Evolutionary conservation across 1,284 basidiomycete genomes (phyloP), one percentile per base, ranked within the genome.

Genomic region (Heterobasidion irregulare): DNA sequence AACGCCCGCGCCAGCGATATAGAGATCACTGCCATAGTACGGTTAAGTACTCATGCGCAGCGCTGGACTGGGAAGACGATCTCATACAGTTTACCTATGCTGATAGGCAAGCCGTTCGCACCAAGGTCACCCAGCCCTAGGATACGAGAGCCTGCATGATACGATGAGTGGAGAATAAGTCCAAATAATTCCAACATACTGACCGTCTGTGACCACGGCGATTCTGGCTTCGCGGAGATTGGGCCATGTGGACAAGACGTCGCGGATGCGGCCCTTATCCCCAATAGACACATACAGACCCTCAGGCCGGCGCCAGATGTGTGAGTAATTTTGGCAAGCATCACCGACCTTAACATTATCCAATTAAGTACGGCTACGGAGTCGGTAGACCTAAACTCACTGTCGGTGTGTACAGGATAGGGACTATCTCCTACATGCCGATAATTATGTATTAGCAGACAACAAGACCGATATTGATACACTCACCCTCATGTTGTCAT

Each of bases 121-220:
- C 82, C 82, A 48, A 92, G 79, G 68, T 94, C 91, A 44, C 91
- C 91, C 12, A 94, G 78, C 59, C 91, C 91, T 16, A 94, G 79
- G 58, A 94, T 93, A 19, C 92, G 80, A 9, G 86, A 89, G 57
- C 79, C 78, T 80, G 53, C 10, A 50, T 35, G 36, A 49, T 47
- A 54, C 59, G 26, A 5, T 26, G 45, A 57, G 50, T 47, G 53
- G 13, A 38, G 35, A 51, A 54, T 6, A 47, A 45, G 6, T 33
- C 36, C 49, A n/a, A 3, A n/a, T 5, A 16, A 18, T 10, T 13
- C 10, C 19, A 32, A 34, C 13, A 47, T 41, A 50, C 66, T 48
- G 58, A 69, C 90, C 91, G 65, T 94, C 91, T 6, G 86, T 89
- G 53, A 89, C 86, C 55, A 89, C 87, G 52, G 85, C 78, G 63